phyloP scores from a whole-genome alignment of 75 land plant species.

The Sequoia sempervirens region DNA sequence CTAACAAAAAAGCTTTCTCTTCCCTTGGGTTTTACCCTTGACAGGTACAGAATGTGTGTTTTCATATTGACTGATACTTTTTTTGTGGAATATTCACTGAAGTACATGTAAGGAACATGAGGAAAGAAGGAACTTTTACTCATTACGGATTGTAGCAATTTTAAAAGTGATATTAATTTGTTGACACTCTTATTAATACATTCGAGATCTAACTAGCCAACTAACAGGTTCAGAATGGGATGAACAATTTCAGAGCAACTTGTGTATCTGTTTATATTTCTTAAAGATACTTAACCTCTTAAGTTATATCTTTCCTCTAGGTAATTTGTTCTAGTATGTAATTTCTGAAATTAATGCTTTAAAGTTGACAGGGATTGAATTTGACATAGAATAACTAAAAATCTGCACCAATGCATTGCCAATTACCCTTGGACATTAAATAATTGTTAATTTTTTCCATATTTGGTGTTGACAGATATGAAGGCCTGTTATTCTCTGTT shows the following conservation, averaged over 20 bases:
- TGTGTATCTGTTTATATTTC: not conserved
- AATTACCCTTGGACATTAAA: not conserved
- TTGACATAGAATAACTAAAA: not conserved
- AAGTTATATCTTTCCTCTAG: not conserved
- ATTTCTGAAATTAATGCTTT: not conserved
- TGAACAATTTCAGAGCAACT: not conserved
- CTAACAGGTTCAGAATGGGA: not conserved
- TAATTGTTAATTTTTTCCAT: not conserved
- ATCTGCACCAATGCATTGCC: not conserved
- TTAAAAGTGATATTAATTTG: not conserved
- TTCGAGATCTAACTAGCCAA: not conserved
- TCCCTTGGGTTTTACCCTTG: constrained; percentile 91
- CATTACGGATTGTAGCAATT: not conserved
- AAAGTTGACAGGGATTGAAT: not conserved
- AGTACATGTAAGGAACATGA: not conserved
- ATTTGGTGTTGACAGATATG: constrained; percentile 46
- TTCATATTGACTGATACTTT: not conserved
- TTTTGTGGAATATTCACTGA: not conserved
- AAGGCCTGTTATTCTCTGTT: constrained; percentile 84
- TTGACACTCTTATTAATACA: not conserved
- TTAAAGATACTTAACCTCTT: not conserved
- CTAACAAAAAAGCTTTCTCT: constrained; percentile 71
- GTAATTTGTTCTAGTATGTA: not conserved
- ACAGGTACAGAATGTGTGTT: constrained; percentile 54
- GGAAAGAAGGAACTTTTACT: not conserved